Base-by-base conservation (phyloP, 2,329 filamentous ascomycete species). In the Camptophora hylomeconis region DNA sequence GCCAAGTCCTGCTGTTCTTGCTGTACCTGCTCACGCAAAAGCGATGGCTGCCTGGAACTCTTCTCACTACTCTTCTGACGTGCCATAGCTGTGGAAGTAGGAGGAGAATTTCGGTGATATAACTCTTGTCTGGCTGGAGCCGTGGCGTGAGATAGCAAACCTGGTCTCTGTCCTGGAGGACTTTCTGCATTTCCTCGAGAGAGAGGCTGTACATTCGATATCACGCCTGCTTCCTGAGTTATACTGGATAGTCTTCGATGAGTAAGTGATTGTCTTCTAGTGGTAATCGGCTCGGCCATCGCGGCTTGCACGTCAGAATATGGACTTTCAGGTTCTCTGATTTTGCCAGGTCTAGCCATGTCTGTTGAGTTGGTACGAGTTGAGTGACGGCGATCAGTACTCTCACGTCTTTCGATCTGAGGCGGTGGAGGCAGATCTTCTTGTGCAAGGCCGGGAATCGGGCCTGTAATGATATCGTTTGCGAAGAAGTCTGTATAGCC, bases 401-500 rank as follows among this genome's bases (percentile, higher is more conserved):
- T 23, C 16, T 20, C n/a, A 11, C 23, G 27, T 14, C 30, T 24
- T 10, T 34, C 33, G 10, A 24, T 9, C 10, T 7, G 7, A 11
- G 2, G 5, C n/a, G 18, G 20, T 19, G 27, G 22, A 24, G 69
- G 68, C 13, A 74, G 40, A 48, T 92, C 84, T 46, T 92, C 82
- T 22, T 75, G 78, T 5, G 84, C 74, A 17, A 92, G 60, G 5
- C 78, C 80, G 1, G 84, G 83, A 44, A 94, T 94, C 3, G 75
- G 69, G 12, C 67, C 69, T 8, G 69, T 71, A 29, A 93, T 71
- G 17, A 89, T 74, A 17, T 67, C 57, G 47, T 87, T 75, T 10
- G 60, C 62, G 55, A 95, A 95, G 51, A 94, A 89, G 39, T 78
- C 73, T 28, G 82, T 75, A 44, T 94, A 95, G 32, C 73, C 80